phyloP scores from a whole-genome alignment of 768 basidiomycete genomes.

The Calvatia gigantea region DNA sequence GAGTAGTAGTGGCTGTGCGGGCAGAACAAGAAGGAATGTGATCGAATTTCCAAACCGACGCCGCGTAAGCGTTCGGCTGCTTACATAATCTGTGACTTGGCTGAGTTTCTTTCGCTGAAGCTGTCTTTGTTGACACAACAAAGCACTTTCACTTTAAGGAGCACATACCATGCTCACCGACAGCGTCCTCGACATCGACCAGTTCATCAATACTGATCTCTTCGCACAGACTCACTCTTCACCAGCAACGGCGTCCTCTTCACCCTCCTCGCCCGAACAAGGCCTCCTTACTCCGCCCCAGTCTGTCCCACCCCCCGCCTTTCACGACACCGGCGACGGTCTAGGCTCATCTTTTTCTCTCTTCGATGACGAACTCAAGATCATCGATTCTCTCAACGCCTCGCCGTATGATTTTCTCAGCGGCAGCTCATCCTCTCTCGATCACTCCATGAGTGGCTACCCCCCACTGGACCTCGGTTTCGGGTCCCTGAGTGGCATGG shows the following conservation, averaged over 20 bases:
- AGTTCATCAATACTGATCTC: conserved; percentile 67
- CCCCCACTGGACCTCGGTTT: conserved; percentile 13
- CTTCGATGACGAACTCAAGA: conserved; percentile 43
- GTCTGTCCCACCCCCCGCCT: conserved; percentile 26
- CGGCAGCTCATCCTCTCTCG: conserved; percentile 3
- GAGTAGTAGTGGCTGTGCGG: conserved; percentile 3
- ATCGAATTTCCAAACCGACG: neutral
- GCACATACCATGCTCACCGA: neutral
- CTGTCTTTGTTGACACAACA: too few species aligned
- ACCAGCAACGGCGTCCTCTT: conserved; percentile 33
- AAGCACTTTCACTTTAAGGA: too few species aligned
- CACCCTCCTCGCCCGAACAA: conserved; percentile 40
- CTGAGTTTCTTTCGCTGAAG: too few species aligned
- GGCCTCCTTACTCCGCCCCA: conserved; percentile 48
- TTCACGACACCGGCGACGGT: conserved; percentile 28
- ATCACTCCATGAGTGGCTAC: conserved; percentile 16
- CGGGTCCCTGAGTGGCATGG: conserved; percentile 23
- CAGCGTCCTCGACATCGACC: conserved; percentile 40
- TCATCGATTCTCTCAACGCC: conserved; percentile 20
- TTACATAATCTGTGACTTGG: neutral
- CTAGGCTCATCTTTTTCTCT: conserved; percentile 38
- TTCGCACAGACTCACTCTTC: conserved; percentile 33
- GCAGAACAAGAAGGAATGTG: neutral
- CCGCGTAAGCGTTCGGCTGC: conserved; percentile 6
- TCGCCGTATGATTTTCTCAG: conserved; percentile 15